Evolutionary conservation across 352 stramenopile species (phyloP).

Genomic region (Phytopythium oedochilum): DNA sequence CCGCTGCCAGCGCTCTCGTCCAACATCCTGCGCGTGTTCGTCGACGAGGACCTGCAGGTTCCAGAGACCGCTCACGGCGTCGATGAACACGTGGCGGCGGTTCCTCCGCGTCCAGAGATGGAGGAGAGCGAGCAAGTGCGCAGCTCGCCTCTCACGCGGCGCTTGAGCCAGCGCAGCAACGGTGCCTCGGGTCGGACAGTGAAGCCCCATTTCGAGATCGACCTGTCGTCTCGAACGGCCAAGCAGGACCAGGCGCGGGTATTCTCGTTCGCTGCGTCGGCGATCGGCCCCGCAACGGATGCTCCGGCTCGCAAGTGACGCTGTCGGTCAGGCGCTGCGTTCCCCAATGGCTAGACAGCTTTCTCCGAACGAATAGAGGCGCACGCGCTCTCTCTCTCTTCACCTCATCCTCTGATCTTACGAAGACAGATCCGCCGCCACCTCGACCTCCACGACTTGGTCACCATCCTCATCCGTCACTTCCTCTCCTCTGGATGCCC

Average conservation of each 20-base stretch:
- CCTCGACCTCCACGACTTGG: background rate
- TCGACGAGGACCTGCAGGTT: conserved; percentile 52
- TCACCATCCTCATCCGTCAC: background rate
- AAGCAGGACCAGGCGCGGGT: background rate
- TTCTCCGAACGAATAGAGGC: too few species aligned
- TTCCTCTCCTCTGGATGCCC: conserved; percentile 20
- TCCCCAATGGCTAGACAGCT: too few species aligned
- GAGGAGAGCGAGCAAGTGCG: conserved; percentile 1
- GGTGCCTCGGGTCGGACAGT: background rate
- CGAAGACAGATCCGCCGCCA: background rate
- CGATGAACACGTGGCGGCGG: background rate
- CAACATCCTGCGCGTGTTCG: conserved; percentile 43
- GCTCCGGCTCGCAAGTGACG: background rate
- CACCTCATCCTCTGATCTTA: background rate
- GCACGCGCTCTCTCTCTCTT: too few species aligned
- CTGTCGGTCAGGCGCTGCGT: background rate
- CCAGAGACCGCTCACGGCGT: conserved; percentile 13
- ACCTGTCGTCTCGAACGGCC: conserved; percentile 23
- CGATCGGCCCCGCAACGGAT: background rate
- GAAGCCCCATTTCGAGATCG: conserved; percentile 44
- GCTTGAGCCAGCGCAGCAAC: conserved; percentile 19
- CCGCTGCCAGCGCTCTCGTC: conserved; percentile 45
- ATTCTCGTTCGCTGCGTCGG: background rate
- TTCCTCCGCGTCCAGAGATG: background rate
- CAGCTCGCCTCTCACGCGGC: conserved; percentile 23